Evolutionary conservation across 148 eudicot species (phyloP), one percentile per base, ranked within the genome.

Genomic region (Simmondsia chinensis): DNA sequence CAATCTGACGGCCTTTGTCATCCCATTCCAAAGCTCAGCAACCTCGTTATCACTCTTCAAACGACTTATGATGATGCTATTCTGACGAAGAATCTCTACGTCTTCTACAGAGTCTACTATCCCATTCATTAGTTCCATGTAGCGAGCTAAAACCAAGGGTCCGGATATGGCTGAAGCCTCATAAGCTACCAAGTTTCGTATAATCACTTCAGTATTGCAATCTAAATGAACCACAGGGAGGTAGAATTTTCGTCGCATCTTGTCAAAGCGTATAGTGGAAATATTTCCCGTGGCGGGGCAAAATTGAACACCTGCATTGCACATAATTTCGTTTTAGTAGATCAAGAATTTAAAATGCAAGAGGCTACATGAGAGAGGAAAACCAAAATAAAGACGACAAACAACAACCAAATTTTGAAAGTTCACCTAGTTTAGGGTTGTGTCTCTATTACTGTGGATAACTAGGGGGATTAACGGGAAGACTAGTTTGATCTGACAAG

Each of bases 251-350:
- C 20, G 6, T 7, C 26, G 15, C 15, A 20, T 53, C 1, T 11
- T 17, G 24, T 63, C 69, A 24, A 70, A 70, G 3, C 21, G 39
- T 12, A 70, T 54, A 4, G 59, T 38, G 25, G 28, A 22, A 29
- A 70, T 64, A 19, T 44, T 57, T 12, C 26, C 59, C 0, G 17
- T 14, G 3, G 39, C 45, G 1, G 66, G 54, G 1, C 8, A 2
- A 15, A 70, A 70, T 3, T 54, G 12, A 1, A 64, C 54, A 2
- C 64, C 64, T 1, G 22, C 40, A 0, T 24, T 15, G n/a, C n/a
- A n/a, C n/a, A n/a, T n/a, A n/a, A n/a, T n/a, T n/a, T n/a, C n/a
- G n/a, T n/a, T n/a, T n/a, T n/a, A n/a, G n/a, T n/a, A n/a, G n/a
- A n/a, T n/a, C n/a, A n/a, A n/a, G n/a, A n/a, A n/a, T n/a, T n/a